Evolutionary conservation across 129 eudicot genomes (phyloP).

Genomic region (Escallonia rubra): DNA sequence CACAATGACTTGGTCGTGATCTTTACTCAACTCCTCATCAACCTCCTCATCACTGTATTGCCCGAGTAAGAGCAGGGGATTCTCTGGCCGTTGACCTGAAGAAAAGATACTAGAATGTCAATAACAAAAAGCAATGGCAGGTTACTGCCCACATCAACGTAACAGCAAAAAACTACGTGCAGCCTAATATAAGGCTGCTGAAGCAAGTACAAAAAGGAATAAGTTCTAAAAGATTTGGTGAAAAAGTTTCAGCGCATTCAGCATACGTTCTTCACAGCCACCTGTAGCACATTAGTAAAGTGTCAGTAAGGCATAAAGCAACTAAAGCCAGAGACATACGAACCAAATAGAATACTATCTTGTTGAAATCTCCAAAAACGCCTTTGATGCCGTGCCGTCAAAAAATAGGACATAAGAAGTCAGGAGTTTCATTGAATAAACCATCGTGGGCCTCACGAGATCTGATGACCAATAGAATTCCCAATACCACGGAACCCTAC

Average conservation of each 20-base stretch:
- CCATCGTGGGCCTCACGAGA: constrained; percentile 72
- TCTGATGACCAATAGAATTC: constrained; percentile 69
- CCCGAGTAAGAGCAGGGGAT: constrained; percentile 79
- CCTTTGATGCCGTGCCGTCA: constrained; percentile 58
- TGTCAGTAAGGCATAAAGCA: constrained; percentile 54
- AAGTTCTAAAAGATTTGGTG: constrained; percentile 7
- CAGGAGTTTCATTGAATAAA: constrained; percentile 66
- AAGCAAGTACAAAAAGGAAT: neutral
- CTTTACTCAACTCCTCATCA: constrained; percentile 57
- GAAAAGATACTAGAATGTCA: constrained; percentile 35
- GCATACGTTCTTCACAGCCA: constrained; percentile 21
- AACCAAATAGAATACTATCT: constrained; percentile 56
- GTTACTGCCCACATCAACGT: too few species aligned
- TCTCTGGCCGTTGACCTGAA: constrained; percentile 66
- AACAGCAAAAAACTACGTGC: neutral
- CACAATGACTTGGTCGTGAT: constrained; percentile 15
- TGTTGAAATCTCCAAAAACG: constrained; percentile 48
- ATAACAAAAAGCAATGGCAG: neutral
- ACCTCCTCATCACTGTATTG: constrained; percentile 93
- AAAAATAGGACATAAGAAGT: constrained; percentile 44
- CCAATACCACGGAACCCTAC: constrained; percentile 92
- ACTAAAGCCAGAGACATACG: constrained; percentile 85
- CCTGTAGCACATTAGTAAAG: constrained; percentile 59
- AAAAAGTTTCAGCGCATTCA: constrained; percentile 5
- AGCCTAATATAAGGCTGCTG: neutral